A percentile compares a stretch with the other conserved stretches of the same genome.
These are phyloP conservation scores for Sergeia podlipaevii DNA, from an alignment of 208 protist genomes.

Conservation along the genomic window DNA sequence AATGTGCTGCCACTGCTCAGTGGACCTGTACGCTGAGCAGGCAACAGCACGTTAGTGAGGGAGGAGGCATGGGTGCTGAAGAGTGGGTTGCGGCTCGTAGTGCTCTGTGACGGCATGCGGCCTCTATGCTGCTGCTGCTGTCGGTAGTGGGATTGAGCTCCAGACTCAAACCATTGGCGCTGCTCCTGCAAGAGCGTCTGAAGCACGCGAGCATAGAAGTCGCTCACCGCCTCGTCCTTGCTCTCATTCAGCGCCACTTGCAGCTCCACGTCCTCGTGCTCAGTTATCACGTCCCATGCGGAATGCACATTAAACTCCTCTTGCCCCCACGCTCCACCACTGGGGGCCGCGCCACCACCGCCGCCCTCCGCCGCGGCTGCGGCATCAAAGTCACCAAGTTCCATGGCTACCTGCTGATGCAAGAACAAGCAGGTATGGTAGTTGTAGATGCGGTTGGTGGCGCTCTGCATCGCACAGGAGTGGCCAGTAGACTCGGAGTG, in stretches of 20 bases:
- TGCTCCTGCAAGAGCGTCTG: conserved; percentile 32
- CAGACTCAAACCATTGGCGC: conserved; percentile 18
- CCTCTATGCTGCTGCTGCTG: no score
- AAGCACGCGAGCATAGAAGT: conserved; percentile 32
- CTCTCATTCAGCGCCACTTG: conserved; percentile 33
- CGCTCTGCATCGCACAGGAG: conserved; percentile 69
- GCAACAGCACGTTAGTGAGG: no score
- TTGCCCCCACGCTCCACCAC: background rate
- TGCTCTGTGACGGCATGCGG: no score
- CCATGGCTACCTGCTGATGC: conserved; percentile 71
- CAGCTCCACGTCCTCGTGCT: conserved; percentile 21
- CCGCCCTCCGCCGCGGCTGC: background rate
- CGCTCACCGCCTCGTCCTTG: conserved; percentile 30
- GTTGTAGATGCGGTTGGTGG: conserved; percentile 69
- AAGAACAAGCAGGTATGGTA: conserved; percentile 57
- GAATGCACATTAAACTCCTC: conserved; percentile 6
- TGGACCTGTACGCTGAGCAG: background rate
- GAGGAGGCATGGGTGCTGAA: no score
- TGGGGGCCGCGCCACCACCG: conserved; percentile 9
- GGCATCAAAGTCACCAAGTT: conserved; percentile 38
- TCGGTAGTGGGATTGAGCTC: no score
- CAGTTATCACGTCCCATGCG: conserved; percentile 32
- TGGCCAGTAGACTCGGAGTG: conserved; percentile 68
- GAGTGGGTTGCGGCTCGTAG: no score
- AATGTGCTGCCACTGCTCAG: conserved; percentile 1